phyloP scores from a whole-genome alignment of 768 basidiomycete genomes.

The Lactarius sanguifluus region DNA sequence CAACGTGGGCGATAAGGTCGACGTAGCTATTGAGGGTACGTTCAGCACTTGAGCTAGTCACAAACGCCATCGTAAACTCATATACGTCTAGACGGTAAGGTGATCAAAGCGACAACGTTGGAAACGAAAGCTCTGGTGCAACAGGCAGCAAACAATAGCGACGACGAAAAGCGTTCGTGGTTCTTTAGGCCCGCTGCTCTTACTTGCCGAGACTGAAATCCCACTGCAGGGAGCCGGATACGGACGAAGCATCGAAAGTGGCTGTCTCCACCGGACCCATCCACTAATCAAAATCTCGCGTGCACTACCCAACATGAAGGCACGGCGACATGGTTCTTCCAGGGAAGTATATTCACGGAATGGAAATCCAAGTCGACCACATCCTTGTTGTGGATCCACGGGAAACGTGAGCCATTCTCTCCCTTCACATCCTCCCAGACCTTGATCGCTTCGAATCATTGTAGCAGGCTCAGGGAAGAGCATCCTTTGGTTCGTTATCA shows the following conservation, averaged over 20 bases:
- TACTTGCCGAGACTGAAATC: not conserved
- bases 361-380: not conserved
- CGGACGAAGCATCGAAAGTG: not conserved
- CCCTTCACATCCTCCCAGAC: not conserved
- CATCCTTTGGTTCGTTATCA: not conserved
- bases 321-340: not conserved
- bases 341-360: not conserved
- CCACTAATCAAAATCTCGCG: not conserved
- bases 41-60: not conserved
- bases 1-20: not conserved
- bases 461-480: conserved; percentile 1
- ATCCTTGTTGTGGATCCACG: conserved; percentile 8
- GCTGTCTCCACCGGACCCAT: not conserved
- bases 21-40: not conserved
- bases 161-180: not conserved
- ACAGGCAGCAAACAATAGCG: not conserved
- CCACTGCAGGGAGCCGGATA: not conserved
- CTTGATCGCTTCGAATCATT: not conserved
- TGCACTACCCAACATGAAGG: not conserved
- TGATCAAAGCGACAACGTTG: too few species aligned
- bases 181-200: not conserved
- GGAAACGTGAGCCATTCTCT: not conserved
- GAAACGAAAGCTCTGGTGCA: not conserved
- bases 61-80: not conserved
- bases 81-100: not conserved